A percentile compares a stretch with the other conserved stretches of the same genome.
Evolutionary conservation across 2,329 filamentous ascomycete genomes (phyloP).

Genomic region (Apiospora saccharicola): DNA sequence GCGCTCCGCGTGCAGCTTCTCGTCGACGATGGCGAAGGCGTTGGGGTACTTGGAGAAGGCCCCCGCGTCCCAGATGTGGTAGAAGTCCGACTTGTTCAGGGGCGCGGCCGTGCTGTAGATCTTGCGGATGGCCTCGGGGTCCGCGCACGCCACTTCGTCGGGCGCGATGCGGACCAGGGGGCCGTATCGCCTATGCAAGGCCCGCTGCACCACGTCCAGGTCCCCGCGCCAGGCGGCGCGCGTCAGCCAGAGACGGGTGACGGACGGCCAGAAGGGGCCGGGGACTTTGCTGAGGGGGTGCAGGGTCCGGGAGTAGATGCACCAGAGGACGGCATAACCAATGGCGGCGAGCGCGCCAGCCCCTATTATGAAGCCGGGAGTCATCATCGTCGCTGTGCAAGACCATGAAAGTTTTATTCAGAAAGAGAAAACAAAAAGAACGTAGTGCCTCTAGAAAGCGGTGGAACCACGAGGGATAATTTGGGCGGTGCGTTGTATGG

Average conservation of each 20-base stretch:
- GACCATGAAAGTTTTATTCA: too few species aligned
- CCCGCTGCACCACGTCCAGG: slow-evolving; percentile 24
- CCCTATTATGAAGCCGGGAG: too few species aligned
- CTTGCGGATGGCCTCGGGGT: too few species aligned
- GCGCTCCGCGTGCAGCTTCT: slow-evolving; percentile 26
- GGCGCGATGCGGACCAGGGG: slow-evolving; percentile 29
- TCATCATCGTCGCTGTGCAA: too few species aligned
- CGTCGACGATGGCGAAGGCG: too few species aligned
- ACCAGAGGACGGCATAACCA: slow-evolving; percentile 27
- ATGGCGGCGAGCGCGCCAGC: background rate
- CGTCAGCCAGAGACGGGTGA: background rate
- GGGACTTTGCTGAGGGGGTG: slow-evolving; percentile 31
- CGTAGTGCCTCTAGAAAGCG: too few species aligned
- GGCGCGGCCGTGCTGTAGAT: too few species aligned
- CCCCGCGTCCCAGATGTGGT: slow-evolving; percentile 22
- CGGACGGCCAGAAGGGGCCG: slow-evolving; percentile 30
- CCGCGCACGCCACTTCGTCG: slow-evolving; percentile 28
- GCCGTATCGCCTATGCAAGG: slow-evolving; percentile 27
- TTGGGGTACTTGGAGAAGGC: too few species aligned
- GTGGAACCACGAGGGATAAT: too few species aligned
- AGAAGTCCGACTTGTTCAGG: too few species aligned
- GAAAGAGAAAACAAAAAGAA: too few species aligned
- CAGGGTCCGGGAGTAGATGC: slow-evolving; percentile 28
- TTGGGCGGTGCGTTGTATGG: too few species aligned
- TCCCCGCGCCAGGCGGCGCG: slow-evolving; percentile 13